Evolutionary conservation across 2,329 filamentous ascomycete genomes (phyloP).

Genomic region (Botrytis pseudocinerea): DNA sequence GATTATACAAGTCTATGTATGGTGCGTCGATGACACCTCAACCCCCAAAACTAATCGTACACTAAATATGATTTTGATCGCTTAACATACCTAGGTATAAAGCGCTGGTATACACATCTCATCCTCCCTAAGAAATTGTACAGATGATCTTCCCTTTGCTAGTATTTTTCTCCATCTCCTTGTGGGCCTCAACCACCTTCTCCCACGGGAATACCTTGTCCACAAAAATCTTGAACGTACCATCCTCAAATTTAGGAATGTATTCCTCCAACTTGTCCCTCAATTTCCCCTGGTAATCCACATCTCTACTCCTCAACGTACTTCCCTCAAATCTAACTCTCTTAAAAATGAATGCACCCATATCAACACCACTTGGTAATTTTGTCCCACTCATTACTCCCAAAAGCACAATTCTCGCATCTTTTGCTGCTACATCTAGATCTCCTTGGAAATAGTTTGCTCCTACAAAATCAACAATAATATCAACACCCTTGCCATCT

Average conservation of each 20-base stretch:
- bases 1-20: background rate
- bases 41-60: background rate
- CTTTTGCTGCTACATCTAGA: constrained; percentile 70
- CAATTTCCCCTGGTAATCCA: constrained; percentile 75
- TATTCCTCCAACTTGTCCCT: constrained; percentile 76
- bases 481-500: constrained; percentile 74
- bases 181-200: constrained; percentile 69
- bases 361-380: constrained; percentile 69
- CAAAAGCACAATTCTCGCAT: constrained; percentile 75
- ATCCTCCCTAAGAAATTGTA: constrained; percentile 40
- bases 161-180: constrained; percentile 68
- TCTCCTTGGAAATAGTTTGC: constrained; percentile 79
- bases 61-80: background rate
- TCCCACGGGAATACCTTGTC: constrained; percentile 84
- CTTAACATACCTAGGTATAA: background rate
- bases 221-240: constrained; percentile 73
- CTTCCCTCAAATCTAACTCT: constrained; percentile 79
- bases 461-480: constrained; percentile 86
- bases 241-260: constrained; percentile 71
- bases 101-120: background rate
- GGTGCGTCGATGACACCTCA: background rate
- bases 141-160: constrained; percentile 74
- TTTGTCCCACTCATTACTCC: constrained; percentile 71
- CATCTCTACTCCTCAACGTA: constrained; percentile 75
- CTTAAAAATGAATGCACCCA: constrained; percentile 72